Conservation (phyloP, 2,329 filamentous ascomycete species). For the Hypoxylon sp. region DNA sequence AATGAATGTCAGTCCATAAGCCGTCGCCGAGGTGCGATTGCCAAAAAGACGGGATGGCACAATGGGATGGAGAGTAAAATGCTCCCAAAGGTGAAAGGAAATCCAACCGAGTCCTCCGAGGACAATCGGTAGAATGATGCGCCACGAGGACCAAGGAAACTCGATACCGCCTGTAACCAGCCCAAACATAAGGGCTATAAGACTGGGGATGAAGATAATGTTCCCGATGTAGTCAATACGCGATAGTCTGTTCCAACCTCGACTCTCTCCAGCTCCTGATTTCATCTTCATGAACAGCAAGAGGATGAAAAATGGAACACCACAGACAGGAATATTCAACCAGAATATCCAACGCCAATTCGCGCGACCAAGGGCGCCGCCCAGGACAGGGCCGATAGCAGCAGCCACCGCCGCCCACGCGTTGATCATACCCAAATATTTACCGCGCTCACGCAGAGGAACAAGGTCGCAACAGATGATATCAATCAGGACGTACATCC, state of each 20-base stretch:
- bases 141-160: constrained; percentile 31
- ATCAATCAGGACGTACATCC: constrained; percentile 51
- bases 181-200: constrained; percentile 48
- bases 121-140: constrained; percentile 24
- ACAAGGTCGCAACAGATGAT: constrained; percentile 59
- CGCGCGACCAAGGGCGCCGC: background rate
- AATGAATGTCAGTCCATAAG: constrained; percentile 48
- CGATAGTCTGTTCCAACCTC: background rate
- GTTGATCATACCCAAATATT: background rate
- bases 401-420: background rate
- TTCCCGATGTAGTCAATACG: constrained; percentile 44
- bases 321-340: constrained; percentile 45
- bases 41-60: constrained; percentile 55
- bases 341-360: constrained; percentile 54
- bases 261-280: background rate
- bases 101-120: constrained; percentile 35
- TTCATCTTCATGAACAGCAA: background rate
- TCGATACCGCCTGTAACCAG: constrained; percentile 41
- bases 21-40: constrained; percentile 50
- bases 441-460: constrained; percentile 22
- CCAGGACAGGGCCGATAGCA: background rate
- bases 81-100: constrained; percentile 48
- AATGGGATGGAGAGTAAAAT: constrained; percentile 42
- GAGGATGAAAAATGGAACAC: background rate
- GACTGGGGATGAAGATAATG: constrained; percentile 46